Conservation (phyloP, 176 grass and related monocot genomes). For the Aegilops sharonensis region DNA sequence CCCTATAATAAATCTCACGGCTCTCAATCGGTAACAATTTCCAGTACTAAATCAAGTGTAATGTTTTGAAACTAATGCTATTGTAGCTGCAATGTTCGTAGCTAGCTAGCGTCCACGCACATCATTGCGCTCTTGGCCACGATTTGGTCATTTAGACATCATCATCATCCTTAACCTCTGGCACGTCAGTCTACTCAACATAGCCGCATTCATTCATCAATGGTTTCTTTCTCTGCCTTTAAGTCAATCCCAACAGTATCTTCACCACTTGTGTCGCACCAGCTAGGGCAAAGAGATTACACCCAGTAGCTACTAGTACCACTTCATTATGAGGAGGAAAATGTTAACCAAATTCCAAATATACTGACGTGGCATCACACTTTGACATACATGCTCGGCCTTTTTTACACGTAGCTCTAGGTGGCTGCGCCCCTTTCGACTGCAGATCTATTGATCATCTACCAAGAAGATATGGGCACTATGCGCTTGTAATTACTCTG, state of each 20-base stretch:
- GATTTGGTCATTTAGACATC: not conserved
- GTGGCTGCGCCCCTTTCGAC: not conserved
- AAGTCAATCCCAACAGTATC: slow-evolving; percentile 5
- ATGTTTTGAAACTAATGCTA: not conserved
- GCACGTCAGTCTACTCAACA: not conserved
- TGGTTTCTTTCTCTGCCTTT: slow-evolving; percentile 23
- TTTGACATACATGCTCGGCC: not conserved
- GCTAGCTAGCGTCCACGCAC: not conserved
- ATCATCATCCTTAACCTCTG: not conserved
- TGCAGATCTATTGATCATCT: slow-evolving; percentile 1
- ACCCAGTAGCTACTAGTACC: not conserved
- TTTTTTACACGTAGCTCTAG: not conserved
- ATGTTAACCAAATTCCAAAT: not conserved
- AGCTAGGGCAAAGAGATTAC: not conserved
- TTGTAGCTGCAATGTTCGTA: not conserved
- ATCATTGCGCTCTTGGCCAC: not conserved
- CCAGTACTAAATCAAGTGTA: not conserved
- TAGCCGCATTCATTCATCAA: slow-evolving; percentile 13
- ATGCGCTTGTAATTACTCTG: too few relatives aligned
- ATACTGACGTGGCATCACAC: slow-evolving; percentile 12
- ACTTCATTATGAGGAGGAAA: not conserved
- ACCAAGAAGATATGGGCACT: not conserved
- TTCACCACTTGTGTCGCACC: not conserved
- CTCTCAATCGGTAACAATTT: not conserved
- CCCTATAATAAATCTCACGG: too few relatives aligned